Conservation (phyloP, 228 moss, liverwort and hornwort genomes). For the Sphagnum fallax region DNA sequence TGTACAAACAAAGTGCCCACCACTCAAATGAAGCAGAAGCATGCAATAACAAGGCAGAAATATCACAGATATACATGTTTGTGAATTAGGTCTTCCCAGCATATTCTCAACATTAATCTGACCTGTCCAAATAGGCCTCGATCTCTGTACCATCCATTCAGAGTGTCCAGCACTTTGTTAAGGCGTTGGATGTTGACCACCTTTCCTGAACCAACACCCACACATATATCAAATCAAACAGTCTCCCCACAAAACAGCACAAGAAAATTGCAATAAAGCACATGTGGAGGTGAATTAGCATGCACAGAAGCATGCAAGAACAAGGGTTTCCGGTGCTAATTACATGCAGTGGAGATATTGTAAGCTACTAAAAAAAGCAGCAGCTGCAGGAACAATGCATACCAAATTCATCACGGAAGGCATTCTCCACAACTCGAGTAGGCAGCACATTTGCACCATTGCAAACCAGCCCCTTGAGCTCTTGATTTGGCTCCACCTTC, state of each 20-base stretch:
- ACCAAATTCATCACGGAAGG: constrained; percentile 88
- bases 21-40: neutral
- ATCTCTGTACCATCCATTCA: constrained; percentile 96
- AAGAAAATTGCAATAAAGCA: too few relatives aligned
- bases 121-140: constrained; percentile 99
- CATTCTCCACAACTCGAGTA: constrained; percentile 78
- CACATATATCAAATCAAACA: neutral
- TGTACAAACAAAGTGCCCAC: neutral
- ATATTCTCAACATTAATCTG: neutral
- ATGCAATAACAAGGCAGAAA: too few relatives aligned
- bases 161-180: constrained; percentile 77
- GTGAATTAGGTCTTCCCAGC: too few relatives aligned
- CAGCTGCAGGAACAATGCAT: constrained; percentile 6
- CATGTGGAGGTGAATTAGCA: too few relatives aligned
- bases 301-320: too few relatives aligned
- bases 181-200: constrained; percentile 96
- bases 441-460: constrained; percentile 93
- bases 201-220: constrained; percentile 57
- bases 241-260: neutral
- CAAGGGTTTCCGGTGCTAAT: too few relatives aligned
- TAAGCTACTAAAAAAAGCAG: neutral
- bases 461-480: constrained; percentile 92
- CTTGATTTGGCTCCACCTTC: constrained; percentile 97
- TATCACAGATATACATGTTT: too few relatives aligned
- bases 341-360: too few relatives aligned